Evolutionary conservation across 164 flowering plant genomes (phyloP).

Genomic region (Annona squamosa): DNA sequence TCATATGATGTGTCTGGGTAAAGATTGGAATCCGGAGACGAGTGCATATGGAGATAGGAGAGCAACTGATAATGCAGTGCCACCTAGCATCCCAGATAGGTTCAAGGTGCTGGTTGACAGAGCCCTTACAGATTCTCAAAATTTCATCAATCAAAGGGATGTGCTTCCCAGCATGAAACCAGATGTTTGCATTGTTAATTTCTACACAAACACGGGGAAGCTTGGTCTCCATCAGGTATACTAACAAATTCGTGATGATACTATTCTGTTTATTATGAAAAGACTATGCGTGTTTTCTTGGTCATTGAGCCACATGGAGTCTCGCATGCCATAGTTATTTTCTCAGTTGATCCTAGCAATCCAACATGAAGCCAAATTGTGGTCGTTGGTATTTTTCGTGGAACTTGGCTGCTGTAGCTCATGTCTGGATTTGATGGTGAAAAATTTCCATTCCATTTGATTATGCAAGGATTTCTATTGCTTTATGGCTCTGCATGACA

Average conservation of each 20-base stretch:
- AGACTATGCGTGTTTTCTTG: too few relatives aligned
- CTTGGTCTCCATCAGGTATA: conserved; percentile 87
- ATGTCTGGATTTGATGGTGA: neutral
- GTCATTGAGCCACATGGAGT: too few relatives aligned
- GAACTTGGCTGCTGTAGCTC: neutral
- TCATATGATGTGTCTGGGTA: conserved; percentile 92
- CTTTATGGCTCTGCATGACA: neutral
- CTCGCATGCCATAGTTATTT: too few relatives aligned
- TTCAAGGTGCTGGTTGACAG: conserved; percentile 37
- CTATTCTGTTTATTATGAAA: too few relatives aligned
- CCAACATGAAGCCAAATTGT: too few relatives aligned
- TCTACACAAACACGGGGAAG: conserved; percentile 47
- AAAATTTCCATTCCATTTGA: too few relatives aligned
- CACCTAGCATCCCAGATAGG: conserved; percentile 51
- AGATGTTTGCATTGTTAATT: conserved; percentile 71
- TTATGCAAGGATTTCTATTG: too few relatives aligned
- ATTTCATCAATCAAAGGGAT: conserved; percentile 16
- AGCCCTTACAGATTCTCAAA: conserved; percentile 45
- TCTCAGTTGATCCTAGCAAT: too few relatives aligned
- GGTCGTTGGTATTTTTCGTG: too few relatives aligned
- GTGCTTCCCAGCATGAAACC: conserved; percentile 56
- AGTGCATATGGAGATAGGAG: conserved; percentile 35
- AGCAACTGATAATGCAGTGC: conserved; percentile 43
- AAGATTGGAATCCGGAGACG: conserved; percentile 67
- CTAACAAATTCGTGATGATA: neutral